Evolutionary conservation across 225 moss, liverwort and hornwort species (phyloP).

Genomic region (Neckera pumila): DNA sequence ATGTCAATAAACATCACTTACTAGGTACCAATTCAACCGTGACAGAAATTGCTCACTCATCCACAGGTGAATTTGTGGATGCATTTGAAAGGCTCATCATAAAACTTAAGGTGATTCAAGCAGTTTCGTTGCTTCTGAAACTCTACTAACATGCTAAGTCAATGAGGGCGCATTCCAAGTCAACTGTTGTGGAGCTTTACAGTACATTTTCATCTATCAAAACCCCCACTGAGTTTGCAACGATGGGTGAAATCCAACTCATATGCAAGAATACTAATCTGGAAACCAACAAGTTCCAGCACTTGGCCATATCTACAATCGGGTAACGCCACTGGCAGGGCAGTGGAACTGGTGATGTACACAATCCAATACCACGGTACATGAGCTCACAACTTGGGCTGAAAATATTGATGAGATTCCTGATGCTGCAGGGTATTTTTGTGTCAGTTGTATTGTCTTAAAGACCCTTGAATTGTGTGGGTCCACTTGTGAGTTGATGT

Average conservation of each 20-base stretch:
- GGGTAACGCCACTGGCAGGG: neutral
- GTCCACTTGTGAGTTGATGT: neutral
- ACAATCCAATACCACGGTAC: neutral
- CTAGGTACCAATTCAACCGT: slow-evolving; percentile 8
- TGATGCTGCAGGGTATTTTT: neutral
- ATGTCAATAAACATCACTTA: neutral
- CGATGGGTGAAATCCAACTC: neutral
- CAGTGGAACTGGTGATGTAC: neutral
- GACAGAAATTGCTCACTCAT: neutral
- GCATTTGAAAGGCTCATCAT: neutral
- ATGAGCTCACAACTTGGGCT: neutral
- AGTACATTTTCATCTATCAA: neutral
- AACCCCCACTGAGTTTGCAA: neutral
- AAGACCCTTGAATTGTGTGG: neutral
- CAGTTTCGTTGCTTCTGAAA: neutral
- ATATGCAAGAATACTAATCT: neutral
- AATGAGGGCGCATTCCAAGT: neutral
- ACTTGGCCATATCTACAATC: neutral
- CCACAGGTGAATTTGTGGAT: neutral
- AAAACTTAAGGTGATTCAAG: neutral
- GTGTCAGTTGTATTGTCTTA: neutral
- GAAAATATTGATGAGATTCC: neutral
- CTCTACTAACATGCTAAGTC: neutral
- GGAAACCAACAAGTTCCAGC: neutral
- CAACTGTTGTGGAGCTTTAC: neutral